Percentiles rank a stretch among this genome's conserved stretches.
Conservation (phyloP, 169 alveolate species). For the Neospora caninum region DNA sequence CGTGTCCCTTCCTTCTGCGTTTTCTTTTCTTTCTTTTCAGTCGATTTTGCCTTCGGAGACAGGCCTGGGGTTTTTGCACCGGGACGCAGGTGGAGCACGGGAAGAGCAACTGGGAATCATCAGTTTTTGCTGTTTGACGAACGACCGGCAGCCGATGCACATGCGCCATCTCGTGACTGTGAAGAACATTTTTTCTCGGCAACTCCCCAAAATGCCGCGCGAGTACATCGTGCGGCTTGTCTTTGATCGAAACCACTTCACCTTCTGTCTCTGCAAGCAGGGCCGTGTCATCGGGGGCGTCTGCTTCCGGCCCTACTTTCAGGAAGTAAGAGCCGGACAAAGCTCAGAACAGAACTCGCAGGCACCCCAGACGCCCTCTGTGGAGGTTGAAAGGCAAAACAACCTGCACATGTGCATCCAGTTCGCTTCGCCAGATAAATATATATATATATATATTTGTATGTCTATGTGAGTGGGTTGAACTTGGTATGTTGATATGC, state of each 20-base stretch:
- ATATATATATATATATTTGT: too few species aligned
- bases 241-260: constrained; percentile 96
- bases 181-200: constrained; percentile 95
- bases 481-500: too few species aligned
- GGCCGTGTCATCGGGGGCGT: constrained; percentile 98
- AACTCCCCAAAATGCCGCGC: constrained; percentile 99
- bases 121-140: constrained; percentile 90
- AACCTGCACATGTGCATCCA: too few species aligned
- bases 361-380: too few species aligned
- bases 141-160: constrained; percentile 91
- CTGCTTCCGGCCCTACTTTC: constrained; percentile 91
- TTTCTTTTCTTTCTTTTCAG: constrained; percentile 16
- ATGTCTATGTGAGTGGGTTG: too few species aligned
- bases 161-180: constrained; percentile 89
- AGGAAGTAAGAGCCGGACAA: constrained; percentile 70
- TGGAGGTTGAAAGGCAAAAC: too few species aligned
- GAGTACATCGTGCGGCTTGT: constrained; percentile 97
- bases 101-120: constrained; percentile 91
- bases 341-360: too few species aligned
- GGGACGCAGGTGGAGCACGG: constrained; percentile 93
- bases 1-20: too few species aligned
- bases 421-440: too few species aligned
- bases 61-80: constrained; percentile 89
- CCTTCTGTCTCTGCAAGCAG: constrained; percentile 93
- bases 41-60: constrained; percentile 87